Evolutionary conservation across 2,329 filamentous ascomycete species (phyloP).

Genomic region (Cladophialophora psammophila): DNA sequence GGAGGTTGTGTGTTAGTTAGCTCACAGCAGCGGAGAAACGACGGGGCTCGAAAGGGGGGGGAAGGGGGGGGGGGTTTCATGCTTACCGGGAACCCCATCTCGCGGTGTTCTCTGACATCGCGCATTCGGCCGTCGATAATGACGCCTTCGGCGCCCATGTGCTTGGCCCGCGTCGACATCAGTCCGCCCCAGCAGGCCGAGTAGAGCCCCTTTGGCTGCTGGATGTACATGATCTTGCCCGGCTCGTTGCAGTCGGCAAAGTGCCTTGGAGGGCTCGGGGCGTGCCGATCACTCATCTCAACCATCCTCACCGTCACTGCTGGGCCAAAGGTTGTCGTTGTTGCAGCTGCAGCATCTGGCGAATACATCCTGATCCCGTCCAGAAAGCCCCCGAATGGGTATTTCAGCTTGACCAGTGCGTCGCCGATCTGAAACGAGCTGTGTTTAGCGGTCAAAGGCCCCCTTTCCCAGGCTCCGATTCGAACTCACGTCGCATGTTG

Average conservation of each 20-base stretch:
- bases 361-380: constrained; percentile 46
- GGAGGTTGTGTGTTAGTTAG: constrained; percentile 31
- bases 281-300: constrained; percentile 43
- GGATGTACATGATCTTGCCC: constrained; percentile 49
- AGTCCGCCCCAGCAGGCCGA: constrained; percentile 51
- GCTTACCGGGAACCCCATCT: constrained; percentile 37
- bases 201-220: constrained; percentile 46
- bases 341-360: constrained; percentile 29
- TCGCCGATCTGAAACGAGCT: constrained; percentile 44
- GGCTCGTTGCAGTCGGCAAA: constrained; percentile 48
- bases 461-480: not conserved
- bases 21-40: not conserved
- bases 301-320: constrained; percentile 48
- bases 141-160: constrained; percentile 47
- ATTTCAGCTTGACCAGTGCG: constrained; percentile 47
- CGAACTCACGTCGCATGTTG: constrained; percentile 7
- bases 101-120: constrained; percentile 47
- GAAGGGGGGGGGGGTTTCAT: no score
- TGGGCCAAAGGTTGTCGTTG: constrained; percentile 43
- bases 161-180: constrained; percentile 49
- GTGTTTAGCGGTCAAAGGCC: not conserved
- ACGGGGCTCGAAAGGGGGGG: not conserved
- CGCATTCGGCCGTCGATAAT: constrained; percentile 51
- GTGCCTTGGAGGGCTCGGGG: constrained; percentile 44
- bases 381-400: constrained; percentile 47